Evolutionary conservation across 2,329 filamentous ascomycete species (phyloP).

Genomic region (Dothidotthia symphoricarpi): DNA sequence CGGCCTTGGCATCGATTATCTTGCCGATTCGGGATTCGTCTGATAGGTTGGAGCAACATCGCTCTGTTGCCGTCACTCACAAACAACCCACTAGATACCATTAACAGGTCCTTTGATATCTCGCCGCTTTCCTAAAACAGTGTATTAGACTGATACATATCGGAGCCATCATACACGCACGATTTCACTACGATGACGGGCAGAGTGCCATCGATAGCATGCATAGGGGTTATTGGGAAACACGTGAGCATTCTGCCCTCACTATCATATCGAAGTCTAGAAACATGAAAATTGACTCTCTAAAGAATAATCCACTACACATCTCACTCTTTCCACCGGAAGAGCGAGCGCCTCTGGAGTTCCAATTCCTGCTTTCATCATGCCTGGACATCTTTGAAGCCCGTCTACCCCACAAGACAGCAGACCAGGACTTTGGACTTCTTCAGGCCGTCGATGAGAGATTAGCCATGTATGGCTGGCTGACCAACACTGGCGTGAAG

Average conservation of each 20-base stretch:
- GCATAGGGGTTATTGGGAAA: constrained; percentile 89
- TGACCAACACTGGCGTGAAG: constrained; percentile 93
- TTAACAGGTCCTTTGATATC: no score
- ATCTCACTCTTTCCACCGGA: constrained; percentile 81
- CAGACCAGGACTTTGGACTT: constrained; percentile 83
- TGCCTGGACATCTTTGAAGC: constrained; percentile 93
- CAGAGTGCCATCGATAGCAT: constrained; percentile 74
- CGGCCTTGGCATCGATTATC: constrained; percentile 29
- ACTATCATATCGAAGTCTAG: no score
- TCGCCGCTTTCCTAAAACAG: no score
- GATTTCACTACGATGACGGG: constrained; percentile 40
- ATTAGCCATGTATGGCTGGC: constrained; percentile 89
- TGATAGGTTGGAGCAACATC: constrained; percentile 32
- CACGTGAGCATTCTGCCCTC: constrained; percentile 59
- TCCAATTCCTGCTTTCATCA: constrained; percentile 84
- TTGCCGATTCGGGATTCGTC: constrained; percentile 24
- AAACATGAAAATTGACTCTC: constrained; percentile 8
- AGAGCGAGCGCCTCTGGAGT: constrained; percentile 77
- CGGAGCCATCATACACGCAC: background rate
- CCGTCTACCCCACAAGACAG: constrained; percentile 68
- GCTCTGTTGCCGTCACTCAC: constrained; percentile 18
- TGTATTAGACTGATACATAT: no score
- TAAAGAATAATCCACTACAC: constrained; percentile 91
- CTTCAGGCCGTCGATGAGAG: constrained; percentile 93
- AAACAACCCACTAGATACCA: no score